Evolutionary conservation across 1,139 yeast genomes (phyloP), one percentile per base, ranked within the genome.

Genomic region (Yamadazyma dendronema): DNA sequence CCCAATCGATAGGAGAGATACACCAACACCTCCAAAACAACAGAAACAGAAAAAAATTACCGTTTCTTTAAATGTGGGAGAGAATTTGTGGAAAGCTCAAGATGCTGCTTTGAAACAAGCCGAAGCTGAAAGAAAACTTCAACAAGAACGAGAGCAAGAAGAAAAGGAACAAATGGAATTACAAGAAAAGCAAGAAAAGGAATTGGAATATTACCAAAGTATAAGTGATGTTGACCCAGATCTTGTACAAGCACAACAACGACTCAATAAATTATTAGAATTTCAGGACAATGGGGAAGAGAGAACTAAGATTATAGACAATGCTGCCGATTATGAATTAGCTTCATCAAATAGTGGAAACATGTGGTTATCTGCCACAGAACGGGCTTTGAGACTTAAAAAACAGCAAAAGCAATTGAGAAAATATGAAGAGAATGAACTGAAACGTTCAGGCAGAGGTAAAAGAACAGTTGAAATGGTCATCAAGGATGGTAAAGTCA

Each of bases 271-370:
- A 19, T 65, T 94, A 34, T 65, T 94, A 33, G 76, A 79, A 43
- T 92, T 81, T 57, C 98, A 94, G 56, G 88, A 78, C 2, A 80
- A 92, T 8, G 86, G 95, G 4, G 89, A 90, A 1, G 94, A 88
- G 55, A 72, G 98, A 56, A 92, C 97, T 0, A 81, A 78, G 50
- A 89, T 94, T 46, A 90, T 94, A 30, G 99, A 94, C 54, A 84
- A 88, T 53, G 97, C 95, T 0, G 80, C 96, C 5, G 98, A 94
- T 56, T 92, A 81, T 55, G 94, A 84, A 35, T 44, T 74, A 33
- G 79, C 81, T 0, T 58, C 72, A 4, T 64, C 75, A 0, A 52
- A 65, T 4, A 75, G 77, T 33, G 64, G 77, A 2, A 79, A 72
- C 49, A 70, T 80, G 48, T 94, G 98, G 98, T 81, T 95, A 0